Conservation (phyloP, 257 asterid genomes). For the Nicotiana noctiflora region DNA sequence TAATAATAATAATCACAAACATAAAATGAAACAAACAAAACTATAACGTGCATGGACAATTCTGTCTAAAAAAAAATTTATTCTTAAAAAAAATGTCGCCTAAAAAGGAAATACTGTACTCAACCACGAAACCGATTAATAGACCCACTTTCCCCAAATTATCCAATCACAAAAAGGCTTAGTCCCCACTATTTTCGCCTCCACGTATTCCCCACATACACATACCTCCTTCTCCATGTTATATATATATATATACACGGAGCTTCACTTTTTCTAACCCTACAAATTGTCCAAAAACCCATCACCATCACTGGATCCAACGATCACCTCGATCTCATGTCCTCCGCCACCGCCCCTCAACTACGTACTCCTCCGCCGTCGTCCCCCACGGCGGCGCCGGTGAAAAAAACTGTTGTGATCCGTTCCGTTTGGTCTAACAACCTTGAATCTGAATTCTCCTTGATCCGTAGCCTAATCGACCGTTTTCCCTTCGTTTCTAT, state of each 20-base stretch:
- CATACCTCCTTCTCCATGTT: too few relatives aligned
- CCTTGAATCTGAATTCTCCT: slow-evolving; percentile 39
- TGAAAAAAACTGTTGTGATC: slow-evolving; percentile 21
- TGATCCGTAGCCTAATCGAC: slow-evolving; percentile 41
- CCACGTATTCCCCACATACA: neutral
- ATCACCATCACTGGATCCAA: neutral
- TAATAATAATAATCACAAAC: too few relatives aligned
- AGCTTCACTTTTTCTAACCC: neutral
- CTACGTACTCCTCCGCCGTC: neutral
- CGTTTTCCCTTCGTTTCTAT: slow-evolving; percentile 47
- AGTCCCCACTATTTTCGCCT: neutral
- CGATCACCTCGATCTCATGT: neutral
- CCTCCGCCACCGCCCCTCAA: slow-evolving; percentile 18
- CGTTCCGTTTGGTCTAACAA: slow-evolving; percentile 62
- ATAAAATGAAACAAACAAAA: too few relatives aligned
- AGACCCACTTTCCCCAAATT: neutral
- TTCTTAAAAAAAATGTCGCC: too few relatives aligned
- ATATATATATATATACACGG: neutral
- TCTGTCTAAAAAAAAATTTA: too few relatives aligned
- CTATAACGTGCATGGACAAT: too few relatives aligned
- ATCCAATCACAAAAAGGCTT: neutral
- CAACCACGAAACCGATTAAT: neutral
- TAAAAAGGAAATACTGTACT: too few relatives aligned
- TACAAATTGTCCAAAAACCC: neutral
- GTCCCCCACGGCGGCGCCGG: slow-evolving; percentile 12